phyloP scores from a whole-genome alignment of 2,329 filamentous ascomycete species.

The Aspergillus flavus region DNA sequence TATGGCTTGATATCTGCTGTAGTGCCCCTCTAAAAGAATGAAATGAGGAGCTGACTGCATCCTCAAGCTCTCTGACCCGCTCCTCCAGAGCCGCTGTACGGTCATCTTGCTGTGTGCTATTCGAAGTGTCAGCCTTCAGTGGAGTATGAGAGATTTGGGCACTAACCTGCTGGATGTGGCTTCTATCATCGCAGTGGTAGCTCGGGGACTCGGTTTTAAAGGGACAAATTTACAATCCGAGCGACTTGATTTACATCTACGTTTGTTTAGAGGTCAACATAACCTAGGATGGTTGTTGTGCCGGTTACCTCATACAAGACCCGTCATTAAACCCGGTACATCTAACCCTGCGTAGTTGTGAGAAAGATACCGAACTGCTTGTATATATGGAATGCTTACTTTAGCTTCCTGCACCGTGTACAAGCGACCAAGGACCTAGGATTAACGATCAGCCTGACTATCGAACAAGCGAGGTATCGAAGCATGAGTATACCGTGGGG shows the following conservation, averaged over 20 bases:
- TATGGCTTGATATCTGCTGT: background rate
- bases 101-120: background rate
- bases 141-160: accelerated
- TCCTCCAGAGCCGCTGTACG: background rate
- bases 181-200: background rate
- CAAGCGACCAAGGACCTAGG: background rate
- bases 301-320: background rate
- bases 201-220: background rate
- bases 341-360: background rate
- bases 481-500: background rate
- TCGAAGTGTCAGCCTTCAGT: background rate
- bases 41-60: background rate
- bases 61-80: background rate
- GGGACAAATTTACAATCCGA: background rate
- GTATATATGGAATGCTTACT: background rate
- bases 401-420: background rate
- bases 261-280: background rate
- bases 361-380: background rate
- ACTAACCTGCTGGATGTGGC: background rate
- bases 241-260: background rate
- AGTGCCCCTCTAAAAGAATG: background rate
- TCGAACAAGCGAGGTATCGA: too few relatives aligned
- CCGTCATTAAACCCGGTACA: background rate
- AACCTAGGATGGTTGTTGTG: too few relatives aligned
- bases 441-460: background rate